These are phyloP conservation scores for Kodamaea restingae DNA, from an alignment of 805 yeast species.

Conservation along the genomic window DNA sequence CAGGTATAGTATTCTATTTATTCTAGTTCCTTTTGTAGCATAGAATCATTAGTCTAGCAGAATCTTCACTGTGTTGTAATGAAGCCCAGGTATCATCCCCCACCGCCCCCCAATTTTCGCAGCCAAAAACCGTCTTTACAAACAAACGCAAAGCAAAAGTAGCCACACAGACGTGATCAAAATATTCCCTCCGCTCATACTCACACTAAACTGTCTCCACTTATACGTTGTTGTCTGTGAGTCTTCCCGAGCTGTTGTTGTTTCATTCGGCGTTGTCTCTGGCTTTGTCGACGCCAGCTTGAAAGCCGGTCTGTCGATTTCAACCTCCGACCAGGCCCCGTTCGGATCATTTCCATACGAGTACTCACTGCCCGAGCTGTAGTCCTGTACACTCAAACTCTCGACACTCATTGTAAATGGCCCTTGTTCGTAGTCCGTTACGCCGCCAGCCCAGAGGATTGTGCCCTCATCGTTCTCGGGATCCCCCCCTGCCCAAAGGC, in stretches of 20 bases:
- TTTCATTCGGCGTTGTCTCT: not conserved
- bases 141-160: not conserved
- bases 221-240: not conserved
- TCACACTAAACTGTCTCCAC: not conserved
- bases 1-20: no score
- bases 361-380: constrained; percentile 26
- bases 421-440: constrained; percentile 24
- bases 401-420: constrained; percentile 33
- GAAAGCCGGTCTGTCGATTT: not conserved
- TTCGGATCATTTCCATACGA: constrained; percentile 21
- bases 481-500: constrained; percentile 44
- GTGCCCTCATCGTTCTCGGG: constrained; percentile 31
- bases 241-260: no score
- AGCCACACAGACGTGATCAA: not conserved
- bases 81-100: no score
- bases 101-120: no score
- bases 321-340: constrained; percentile 15
- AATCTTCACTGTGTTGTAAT: no score
- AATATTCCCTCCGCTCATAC: not conserved
- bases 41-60: no score
- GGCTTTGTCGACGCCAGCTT: not conserved
- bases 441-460: constrained; percentile 40
- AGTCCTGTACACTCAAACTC: constrained; percentile 22
- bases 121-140: not conserved
- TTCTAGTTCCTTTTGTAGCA: no score